Evolutionary conservation across 768 basidiomycete genomes (phyloP), one percentile per base, ranked within the genome.

Genomic region (Lactifluus echinatus): DNA sequence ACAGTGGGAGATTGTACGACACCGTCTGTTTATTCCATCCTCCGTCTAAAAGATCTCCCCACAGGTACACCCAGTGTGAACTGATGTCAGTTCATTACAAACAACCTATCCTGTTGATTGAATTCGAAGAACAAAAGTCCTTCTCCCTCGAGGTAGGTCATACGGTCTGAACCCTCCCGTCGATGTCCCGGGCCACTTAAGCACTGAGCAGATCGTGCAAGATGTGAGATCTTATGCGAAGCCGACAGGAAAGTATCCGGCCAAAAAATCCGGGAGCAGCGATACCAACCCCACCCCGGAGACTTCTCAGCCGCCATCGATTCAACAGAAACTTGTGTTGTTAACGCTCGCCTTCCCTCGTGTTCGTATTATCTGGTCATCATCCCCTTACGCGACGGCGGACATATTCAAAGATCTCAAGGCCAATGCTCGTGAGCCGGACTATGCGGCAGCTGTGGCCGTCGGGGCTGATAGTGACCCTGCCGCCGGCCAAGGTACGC

Each of bases 11-110:
- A 54, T 70, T 99, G 96, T 96, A 63, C 74, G 92, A 42, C 8
- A 3, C 2, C 15, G 8, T 37, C 7, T 33, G 31, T 79, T 34
- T 14, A 8, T 26, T n/a, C 23, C 12, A 33, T 49, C 43, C 2
- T 21, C n/a, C 53, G 40, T 10, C 24, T 43, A 26, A 40, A 19
- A 1, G 43, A 3, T 31, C 12, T 37, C 61, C 34, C 8, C 26
- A 2, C 63, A 98, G 95, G 58, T 96, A 95, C 68, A 89, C 93
- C 0, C 96, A 99, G 67, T 98, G 95, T 73, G 95, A 98, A 71
- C 69, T 91, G 21, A 97, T 99, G 95, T 93, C 89, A 0, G 86
- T 85, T 15, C 89, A 97, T 68, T 98, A 99, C 74, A 96, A 93
- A 71, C 83, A 87, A 19, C 94, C 95, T 0, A 77, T 99, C 51